Conservation (phyloP, 2,329 filamentous ascomycete genomes). For the Xylaria hypoxylon region DNA sequence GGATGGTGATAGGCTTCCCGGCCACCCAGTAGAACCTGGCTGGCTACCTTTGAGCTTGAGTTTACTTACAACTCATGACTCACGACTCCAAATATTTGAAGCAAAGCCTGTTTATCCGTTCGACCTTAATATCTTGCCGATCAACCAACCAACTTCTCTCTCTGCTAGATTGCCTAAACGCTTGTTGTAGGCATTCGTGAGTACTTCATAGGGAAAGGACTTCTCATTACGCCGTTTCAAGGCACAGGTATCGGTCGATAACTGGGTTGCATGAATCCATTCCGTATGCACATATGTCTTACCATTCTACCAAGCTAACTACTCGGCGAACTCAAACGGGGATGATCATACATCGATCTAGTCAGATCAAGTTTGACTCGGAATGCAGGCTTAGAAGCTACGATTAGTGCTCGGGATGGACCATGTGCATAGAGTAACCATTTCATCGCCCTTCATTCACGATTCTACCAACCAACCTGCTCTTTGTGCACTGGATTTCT, state of each 20-base stretch:
- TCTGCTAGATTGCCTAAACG: background rate
- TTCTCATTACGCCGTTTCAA: background rate
- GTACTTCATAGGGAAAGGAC: background rate
- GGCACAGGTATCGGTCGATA: background rate
- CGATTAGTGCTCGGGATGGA: background rate
- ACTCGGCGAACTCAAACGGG: background rate
- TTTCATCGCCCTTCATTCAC: background rate
- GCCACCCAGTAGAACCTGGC: background rate
- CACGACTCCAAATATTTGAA: too few species aligned
- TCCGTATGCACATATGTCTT: slow-evolving; percentile 5
- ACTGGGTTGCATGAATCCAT: background rate
- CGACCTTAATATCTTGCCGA: background rate
- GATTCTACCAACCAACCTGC: background rate
- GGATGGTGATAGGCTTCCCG: background rate
- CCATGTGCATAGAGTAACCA: slow-evolving; percentile 2
- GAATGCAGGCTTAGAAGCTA: background rate
- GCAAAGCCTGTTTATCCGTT: background rate
- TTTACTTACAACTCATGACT: background rate
- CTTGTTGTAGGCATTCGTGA: background rate
- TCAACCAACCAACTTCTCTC: too few species aligned
- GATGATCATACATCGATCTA: background rate
- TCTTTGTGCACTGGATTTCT: background rate
- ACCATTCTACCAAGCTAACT: background rate
- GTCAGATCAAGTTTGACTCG: background rate
- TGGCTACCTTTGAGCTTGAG: background rate